Evolutionary conservation across 2,329 filamentous ascomycete species (phyloP).

Genomic region (Trichoderma sp.): DNA sequence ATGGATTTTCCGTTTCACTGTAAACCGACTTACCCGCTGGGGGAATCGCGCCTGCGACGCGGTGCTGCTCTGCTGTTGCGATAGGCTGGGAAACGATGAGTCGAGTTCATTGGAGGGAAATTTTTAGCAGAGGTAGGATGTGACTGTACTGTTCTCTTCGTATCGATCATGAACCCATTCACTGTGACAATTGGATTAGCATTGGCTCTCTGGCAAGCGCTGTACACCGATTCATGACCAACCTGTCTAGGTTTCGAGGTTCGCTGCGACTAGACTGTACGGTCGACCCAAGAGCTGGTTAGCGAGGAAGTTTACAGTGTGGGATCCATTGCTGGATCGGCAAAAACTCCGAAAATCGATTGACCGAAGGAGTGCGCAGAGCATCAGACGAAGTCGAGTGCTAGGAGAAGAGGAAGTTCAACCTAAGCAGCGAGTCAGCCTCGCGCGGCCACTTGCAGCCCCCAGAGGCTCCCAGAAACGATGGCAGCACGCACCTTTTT

Average conservation of each 20-base stretch:
- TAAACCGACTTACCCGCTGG: constrained; percentile 39
- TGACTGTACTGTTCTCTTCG: constrained; percentile 66
- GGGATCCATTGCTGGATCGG: constrained; percentile 35
- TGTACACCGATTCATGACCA: constrained; percentile 36
- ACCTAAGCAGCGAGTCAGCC: constrained; percentile 35
- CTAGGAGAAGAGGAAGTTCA: constrained; percentile 33
- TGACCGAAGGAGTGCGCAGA: constrained; percentile 34
- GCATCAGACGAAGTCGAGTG: constrained; percentile 35
- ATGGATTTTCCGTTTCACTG: constrained; percentile 3
- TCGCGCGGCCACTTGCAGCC: constrained; percentile 11
- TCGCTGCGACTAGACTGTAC: constrained; percentile 63
- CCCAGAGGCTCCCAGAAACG: not conserved
- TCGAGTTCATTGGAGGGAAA: not conserved
- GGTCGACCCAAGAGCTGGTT: constrained; percentile 41
- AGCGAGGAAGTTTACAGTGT: constrained; percentile 41
- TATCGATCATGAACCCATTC: constrained; percentile 96
- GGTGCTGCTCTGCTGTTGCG: constrained; percentile 44
- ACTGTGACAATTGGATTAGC: constrained; percentile 45
- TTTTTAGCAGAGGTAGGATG: not conserved
- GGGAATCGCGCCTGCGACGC: constrained; percentile 48
- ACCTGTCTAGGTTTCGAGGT: constrained; percentile 71
- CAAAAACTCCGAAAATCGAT: constrained; percentile 37
- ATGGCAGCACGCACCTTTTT: constrained; percentile 70
- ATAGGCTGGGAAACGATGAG: constrained; percentile 39
- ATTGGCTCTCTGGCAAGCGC: not conserved